Conservation (phyloP, 73 alveolate genomes). For the Tetrahymena thermophila region DNA sequence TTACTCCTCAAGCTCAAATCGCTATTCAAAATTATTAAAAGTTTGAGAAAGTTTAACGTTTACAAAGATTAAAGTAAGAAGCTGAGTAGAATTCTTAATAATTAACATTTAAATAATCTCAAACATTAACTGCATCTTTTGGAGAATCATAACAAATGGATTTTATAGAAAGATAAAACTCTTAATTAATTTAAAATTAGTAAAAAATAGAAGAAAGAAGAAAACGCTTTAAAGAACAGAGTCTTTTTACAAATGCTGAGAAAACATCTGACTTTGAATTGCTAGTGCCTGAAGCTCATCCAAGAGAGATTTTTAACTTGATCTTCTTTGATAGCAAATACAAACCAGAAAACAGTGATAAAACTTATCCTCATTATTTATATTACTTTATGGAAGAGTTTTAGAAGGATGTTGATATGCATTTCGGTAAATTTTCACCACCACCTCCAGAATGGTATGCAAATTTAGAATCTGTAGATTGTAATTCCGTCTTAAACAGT, state of each 20-base stretch:
- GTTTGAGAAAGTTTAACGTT: neutral
- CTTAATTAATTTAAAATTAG: neutral
- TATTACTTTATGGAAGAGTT: neutral
- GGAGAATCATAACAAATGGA: neutral
- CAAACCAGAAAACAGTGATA: neutral
- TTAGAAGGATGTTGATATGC: neutral
- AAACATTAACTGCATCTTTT: neutral
- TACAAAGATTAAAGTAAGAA: neutral
- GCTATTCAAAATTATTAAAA: neutral
- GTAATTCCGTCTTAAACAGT: neutral
- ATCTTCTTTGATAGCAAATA: neutral
- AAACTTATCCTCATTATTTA: neutral
- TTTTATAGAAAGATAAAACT: neutral
- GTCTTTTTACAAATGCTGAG: neutral
- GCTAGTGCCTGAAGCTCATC: neutral
- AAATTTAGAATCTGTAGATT: neutral
- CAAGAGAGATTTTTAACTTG: neutral
- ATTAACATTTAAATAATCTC: neutral
- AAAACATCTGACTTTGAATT: neutral
- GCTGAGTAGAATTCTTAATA: neutral
- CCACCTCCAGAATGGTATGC: neutral
- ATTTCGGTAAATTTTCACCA: neutral
- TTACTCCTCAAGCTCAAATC: neutral
- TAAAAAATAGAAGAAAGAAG: neutral
- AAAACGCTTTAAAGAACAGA: neutral